phyloP scores from a whole-genome alignment of 176 grass and related monocot genomes.

The Luzula sylvatica region DNA sequence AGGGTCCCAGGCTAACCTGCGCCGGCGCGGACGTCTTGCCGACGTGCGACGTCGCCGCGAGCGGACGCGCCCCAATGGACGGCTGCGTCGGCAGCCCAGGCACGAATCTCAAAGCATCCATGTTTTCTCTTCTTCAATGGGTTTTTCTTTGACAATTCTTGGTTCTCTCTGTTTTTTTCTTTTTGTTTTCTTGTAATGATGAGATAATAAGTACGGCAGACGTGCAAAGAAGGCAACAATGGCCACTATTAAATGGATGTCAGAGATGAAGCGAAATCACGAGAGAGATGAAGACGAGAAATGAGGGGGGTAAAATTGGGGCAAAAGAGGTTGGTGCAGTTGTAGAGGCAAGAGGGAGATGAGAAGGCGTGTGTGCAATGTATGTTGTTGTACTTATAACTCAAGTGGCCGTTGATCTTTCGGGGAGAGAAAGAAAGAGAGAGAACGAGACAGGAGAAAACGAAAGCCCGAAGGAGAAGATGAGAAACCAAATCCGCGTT shows the following conservation, averaged over 20 bases:
- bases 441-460: constrained; percentile 22
- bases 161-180: not conserved
- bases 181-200: too few relatives aligned
- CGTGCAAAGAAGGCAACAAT: constrained; percentile 11
- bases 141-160: not conserved
- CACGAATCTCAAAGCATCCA: constrained; percentile 55
- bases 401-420: too few relatives aligned
- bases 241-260: constrained; percentile 16
- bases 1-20: constrained; percentile 5
- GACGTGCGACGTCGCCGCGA: constrained; percentile 12
- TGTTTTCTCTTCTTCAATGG: too few relatives aligned
- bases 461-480: not conserved
- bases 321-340: too few relatives aligned
- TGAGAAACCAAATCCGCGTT: too few relatives aligned
- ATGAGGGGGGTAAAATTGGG: not conserved
- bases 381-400: too few relatives aligned
- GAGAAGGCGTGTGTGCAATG: too few relatives aligned
- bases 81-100: constrained; percentile 21
- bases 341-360: too few relatives aligned
- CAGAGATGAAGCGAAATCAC: constrained; percentile 16
- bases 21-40: not conserved
- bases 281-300: constrained; percentile 3
- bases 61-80: constrained; percentile 11
- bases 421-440: not conserved
- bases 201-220: not conserved